A percentile compares a stretch with the other conserved stretches of the same genome.
phyloP scores from a whole-genome alignment of 2,329 filamentous ascomycete species.

The Tolypocladium pustulatum region DNA sequence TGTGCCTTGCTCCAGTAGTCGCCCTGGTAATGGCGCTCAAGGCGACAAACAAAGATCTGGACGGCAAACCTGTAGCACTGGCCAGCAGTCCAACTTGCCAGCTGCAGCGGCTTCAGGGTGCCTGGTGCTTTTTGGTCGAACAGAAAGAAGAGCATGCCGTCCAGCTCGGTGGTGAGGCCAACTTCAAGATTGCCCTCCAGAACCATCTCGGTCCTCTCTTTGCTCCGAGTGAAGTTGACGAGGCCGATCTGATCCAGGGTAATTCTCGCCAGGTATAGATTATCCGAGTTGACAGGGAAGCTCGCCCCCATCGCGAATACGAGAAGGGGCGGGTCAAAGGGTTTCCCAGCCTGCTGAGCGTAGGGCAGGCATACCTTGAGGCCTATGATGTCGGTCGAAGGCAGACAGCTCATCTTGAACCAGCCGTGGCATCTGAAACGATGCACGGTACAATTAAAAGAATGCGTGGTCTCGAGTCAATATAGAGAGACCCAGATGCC shows the following conservation, averaged over 20 bases:
- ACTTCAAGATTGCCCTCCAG: not conserved
- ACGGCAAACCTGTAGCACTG: not conserved
- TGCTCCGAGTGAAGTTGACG: not conserved
- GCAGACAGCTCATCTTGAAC: not conserved
- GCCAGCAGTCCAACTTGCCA: not conserved
- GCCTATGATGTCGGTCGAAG: not conserved
- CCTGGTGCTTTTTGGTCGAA: not conserved
- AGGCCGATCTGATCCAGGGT: not conserved
- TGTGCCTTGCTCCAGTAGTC: not conserved
- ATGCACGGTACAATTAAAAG: not conserved
- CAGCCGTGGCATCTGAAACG: not conserved
- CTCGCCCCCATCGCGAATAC: not conserved
- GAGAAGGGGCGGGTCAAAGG: not conserved
- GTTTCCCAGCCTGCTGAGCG: not conserved
- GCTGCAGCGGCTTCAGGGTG: not conserved
- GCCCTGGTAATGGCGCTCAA: not conserved
- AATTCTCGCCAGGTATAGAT: not conserved
- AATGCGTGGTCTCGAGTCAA: not conserved
- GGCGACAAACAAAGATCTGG: not conserved
- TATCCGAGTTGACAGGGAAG: not conserved
- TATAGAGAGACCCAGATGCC: not conserved
- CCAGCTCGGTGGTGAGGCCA: not conserved
- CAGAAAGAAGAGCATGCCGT: not conserved
- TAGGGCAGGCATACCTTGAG: not conserved
- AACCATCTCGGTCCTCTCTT: not conserved